Evolutionary conservation across 2,329 filamentous ascomycete genomes (phyloP), one percentile per base, ranked within the genome.

Genomic region (Paracamarosporium sp.): DNA sequence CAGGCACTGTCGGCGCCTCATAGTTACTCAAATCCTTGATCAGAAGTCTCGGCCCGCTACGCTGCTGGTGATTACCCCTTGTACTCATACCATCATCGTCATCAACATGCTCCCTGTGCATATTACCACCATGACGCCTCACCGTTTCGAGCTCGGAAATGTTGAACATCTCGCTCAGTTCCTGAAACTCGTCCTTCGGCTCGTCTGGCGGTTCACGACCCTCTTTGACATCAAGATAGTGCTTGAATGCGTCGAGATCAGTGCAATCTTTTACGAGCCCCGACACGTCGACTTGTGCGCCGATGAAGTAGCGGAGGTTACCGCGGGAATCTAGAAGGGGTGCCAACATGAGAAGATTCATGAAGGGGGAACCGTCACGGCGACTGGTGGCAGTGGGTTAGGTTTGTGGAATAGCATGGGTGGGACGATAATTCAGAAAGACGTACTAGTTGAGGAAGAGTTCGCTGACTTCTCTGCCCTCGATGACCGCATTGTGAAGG

Each of bases 331-430:
- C 90, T 62, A 87, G 85, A 0, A 92, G 78, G 0, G 89, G 90
- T 1, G 89, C 87, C n/a, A 86, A 84, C 86, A 91, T 90, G 24
- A 92, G 80, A 2, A 93, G 80, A 60, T 92, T 93, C 83, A 92
- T 88, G 68, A 92, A 92, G 0, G 89, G 88, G 0, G 88, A 90
- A 0, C 90, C 90, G 65, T 92, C 90, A n/a, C 89, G 85, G 30
- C 89, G 85, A 67, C 84, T 86, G n/a, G 33, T 2, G 5, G 24
- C 8, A 9, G 13, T n/a, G n/a, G n/a, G n/a, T 45, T 20, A 53
- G 47, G 2, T 45, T 15, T 44, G 22, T 15, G 27, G 33, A 27
- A 11, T 9, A 9, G 7, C 30, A 27, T 22, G 9, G 11, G 22
- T 15, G 25, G 1, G 40, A 17, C 3, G n/a, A 28, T 38, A 20